Percentiles rank a stretch among this genome's conserved stretches.
Conservation (phyloP, 176 grass and related monocot species). For the Zea luxurians region DNA sequence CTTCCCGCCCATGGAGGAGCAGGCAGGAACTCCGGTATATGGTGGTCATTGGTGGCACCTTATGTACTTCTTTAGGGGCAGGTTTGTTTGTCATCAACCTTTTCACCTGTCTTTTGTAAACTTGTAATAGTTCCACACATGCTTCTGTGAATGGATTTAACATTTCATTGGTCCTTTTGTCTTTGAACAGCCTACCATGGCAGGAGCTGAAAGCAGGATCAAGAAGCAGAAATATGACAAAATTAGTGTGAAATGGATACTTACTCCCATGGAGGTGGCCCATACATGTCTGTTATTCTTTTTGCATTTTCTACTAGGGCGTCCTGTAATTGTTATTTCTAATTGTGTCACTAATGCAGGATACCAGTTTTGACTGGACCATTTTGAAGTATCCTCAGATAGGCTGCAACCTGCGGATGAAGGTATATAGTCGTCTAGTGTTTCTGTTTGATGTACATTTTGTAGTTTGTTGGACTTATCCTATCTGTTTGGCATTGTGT, state of each 20-base stretch:
- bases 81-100: conserved; percentile 41
- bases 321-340: conserved; percentile 1
- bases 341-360: conserved; percentile 36
- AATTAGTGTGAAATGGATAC: conserved; percentile 82
- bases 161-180: background rate
- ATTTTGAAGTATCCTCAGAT: conserved; percentile 72
- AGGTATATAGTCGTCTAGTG: conserved; percentile 36
- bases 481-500: conserved; percentile 14
- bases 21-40: background rate
- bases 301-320: background rate
- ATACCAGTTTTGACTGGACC: conserved; percentile 71
- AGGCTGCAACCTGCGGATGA: conserved; percentile 40
- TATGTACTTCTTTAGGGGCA: conserved; percentile 83
- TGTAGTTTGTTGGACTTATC: conserved; percentile 22
- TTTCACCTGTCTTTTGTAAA: conserved; percentile 3
- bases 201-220: conserved; percentile 79
- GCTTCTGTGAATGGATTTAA: background rate
- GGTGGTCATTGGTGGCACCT: background rate
- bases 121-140: background rate
- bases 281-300: background rate
- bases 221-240: conserved; percentile 86
- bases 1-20: background rate
- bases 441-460: background rate
- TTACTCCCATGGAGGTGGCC: conserved; percentile 67
- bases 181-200: conserved; percentile 61